These are phyloP conservation scores for Sporothrix pallida DNA, from an alignment of 2,329 filamentous ascomycete genomes.

Conservation along the genomic window DNA sequence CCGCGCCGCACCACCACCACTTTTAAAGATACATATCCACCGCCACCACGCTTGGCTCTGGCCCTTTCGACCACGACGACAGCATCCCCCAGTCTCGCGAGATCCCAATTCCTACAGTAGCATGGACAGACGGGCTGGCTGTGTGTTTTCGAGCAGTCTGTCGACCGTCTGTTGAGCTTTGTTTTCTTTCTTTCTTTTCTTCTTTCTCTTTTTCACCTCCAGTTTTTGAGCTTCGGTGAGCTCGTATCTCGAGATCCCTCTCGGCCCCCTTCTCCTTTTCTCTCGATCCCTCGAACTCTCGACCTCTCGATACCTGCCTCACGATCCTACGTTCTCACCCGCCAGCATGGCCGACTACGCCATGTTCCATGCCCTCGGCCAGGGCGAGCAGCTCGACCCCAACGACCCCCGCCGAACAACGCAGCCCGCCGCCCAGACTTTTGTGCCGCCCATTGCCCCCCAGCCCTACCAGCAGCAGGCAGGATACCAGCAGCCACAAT, in stretches of 20 bases:
- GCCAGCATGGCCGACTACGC: slow-evolving; percentile 51
- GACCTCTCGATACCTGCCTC: neutral
- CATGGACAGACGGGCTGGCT: slow-evolving; percentile 31
- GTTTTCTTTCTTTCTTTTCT: slow-evolving; percentile 15
- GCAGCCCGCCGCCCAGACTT: slow-evolving; percentile 51
- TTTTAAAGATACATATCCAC: neutral
- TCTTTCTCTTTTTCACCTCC: neutral
- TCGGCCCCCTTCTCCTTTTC: neutral
- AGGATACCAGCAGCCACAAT: slow-evolving; percentile 39
- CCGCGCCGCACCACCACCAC: slow-evolving; percentile 15
- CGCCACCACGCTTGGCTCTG: slow-evolving; percentile 24
- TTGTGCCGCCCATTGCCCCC: slow-evolving; percentile 60
- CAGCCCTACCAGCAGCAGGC: slow-evolving; percentile 59
- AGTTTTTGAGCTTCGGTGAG: neutral
- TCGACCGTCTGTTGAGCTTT: slow-evolving; percentile 24
- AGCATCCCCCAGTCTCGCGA: neutral
- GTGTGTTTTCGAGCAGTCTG: slow-evolving; percentile 9
- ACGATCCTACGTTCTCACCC: neutral
- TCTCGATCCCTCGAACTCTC: neutral
- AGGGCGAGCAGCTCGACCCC: slow-evolving; percentile 58
- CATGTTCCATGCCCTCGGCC: slow-evolving; percentile 59
- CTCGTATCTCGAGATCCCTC: neutral
- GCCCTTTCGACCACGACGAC: slow-evolving; percentile 15
- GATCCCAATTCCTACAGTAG: slow-evolving; percentile 21
- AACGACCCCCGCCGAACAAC: slow-evolving; percentile 56